phyloP scores from a whole-genome alignment of 805 yeast genomes.

The Brettanomyces anomalus region DNA sequence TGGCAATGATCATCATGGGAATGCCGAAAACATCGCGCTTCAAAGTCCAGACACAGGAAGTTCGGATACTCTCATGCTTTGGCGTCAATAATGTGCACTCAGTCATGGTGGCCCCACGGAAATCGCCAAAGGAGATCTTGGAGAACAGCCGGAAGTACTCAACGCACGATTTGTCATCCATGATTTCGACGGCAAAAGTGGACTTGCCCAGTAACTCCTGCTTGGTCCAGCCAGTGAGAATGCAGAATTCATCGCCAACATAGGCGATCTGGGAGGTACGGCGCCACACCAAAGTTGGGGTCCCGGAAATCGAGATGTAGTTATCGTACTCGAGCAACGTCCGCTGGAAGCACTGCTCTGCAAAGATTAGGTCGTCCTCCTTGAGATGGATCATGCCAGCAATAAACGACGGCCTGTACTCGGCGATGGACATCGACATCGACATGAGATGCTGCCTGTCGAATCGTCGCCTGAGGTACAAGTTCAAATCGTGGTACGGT shows the following conservation, averaged over 20 bases:
- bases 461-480: slow-evolving; percentile 66
- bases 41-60: slow-evolving; percentile 86
- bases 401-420: slow-evolving; percentile 84
- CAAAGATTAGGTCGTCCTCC: slow-evolving; percentile 85
- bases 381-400: slow-evolving; percentile 85
- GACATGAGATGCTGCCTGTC: slow-evolving; percentile 52
- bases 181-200: slow-evolving; percentile 69
- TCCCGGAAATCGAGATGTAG: slow-evolving; percentile 76
- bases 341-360: slow-evolving; percentile 94
- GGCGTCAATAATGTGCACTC: slow-evolving; percentile 70
- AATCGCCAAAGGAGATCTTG: slow-evolving; percentile 84
- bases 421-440: slow-evolving; percentile 84
- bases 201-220: slow-evolving; percentile 57
- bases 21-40: slow-evolving; percentile 93
- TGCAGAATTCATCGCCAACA: slow-evolving; percentile 89
- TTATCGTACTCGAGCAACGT: slow-evolving; percentile 83
- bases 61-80: slow-evolving; percentile 46
- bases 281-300: slow-evolving; percentile 94
- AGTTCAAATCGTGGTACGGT: slow-evolving; percentile 76
- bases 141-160: slow-evolving; percentile 83
- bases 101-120: slow-evolving; percentile 80
- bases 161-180: slow-evolving; percentile 81
- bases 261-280: slow-evolving; percentile 93
- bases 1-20: slow-evolving; percentile 95
- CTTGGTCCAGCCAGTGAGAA: slow-evolving; percentile 83